These are phyloP conservation scores for Chamaecyparis obtusa DNA, from an alignment of 75 land plant species.

Conservation along the genomic window DNA sequence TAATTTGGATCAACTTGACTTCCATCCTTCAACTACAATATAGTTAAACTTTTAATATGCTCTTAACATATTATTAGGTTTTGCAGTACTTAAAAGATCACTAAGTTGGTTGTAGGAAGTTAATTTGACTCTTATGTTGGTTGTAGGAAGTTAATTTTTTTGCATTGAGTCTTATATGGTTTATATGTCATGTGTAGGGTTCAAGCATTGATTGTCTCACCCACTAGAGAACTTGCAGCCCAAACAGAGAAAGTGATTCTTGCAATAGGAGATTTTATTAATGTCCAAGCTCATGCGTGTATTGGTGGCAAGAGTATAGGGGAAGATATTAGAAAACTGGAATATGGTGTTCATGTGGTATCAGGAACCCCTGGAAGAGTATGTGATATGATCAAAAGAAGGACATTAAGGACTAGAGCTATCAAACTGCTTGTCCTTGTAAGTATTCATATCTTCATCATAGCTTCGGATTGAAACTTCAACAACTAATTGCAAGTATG, in stretches of 20 bases:
- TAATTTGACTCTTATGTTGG: not conserved
- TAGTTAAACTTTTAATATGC: not conserved
- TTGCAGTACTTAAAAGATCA: not conserved
- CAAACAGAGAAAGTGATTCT: slow-evolving; percentile 91
- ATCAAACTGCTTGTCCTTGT: slow-evolving; percentile 88
- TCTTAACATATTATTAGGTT: not conserved
- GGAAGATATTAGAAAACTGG: slow-evolving; percentile 91
- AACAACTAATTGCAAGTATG: not conserved
- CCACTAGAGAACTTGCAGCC: slow-evolving; percentile 92
- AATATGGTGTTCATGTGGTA: slow-evolving; percentile 96
- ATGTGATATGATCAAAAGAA: slow-evolving; percentile 97
- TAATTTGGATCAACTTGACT: too few relatives aligned
- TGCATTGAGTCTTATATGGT: not conserved
- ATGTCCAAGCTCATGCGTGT: slow-evolving; percentile 92
- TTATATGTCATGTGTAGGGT: slow-evolving; percentile 52
- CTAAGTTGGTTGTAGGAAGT: not conserved
- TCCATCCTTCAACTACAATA: not conserved
- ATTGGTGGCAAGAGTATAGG: slow-evolving; percentile 96
- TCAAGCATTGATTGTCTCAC: slow-evolving; percentile 93
- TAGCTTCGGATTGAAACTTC: not conserved
- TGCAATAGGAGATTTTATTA: slow-evolving; percentile 86
- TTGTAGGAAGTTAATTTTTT: not conserved
- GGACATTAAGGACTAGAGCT: slow-evolving; percentile 83
- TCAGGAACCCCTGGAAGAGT: slow-evolving; percentile 99
- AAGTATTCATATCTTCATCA: slow-evolving; percentile 18